Conservation (phyloP, 805 yeast species). For the Metschnikowia chrysomelidarum region DNA sequence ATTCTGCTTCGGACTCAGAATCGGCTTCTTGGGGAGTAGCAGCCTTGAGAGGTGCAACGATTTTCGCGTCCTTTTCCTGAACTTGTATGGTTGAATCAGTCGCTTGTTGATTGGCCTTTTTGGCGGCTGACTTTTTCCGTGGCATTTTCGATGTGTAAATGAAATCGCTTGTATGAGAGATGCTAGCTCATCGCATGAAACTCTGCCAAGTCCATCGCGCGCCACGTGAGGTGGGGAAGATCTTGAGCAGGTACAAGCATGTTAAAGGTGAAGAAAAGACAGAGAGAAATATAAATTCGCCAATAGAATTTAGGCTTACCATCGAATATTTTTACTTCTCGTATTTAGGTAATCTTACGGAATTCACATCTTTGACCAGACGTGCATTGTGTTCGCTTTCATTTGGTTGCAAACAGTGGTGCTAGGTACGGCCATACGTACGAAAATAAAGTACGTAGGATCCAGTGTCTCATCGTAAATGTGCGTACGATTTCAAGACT, state of each 20-base stretch:
- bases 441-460: no score
- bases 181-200: conserved; percentile 15
- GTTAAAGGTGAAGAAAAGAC: conserved; percentile 1
- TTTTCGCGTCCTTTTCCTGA: conserved; percentile 1
- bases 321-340: no score
- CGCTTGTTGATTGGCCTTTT: conserved; percentile 56
- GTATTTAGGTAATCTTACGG: no score
- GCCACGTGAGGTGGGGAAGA: no score
- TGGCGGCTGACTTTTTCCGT: conserved; percentile 83
- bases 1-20: conserved; percentile 36
- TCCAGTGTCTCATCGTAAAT: no score
- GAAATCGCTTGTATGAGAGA: not conserved
- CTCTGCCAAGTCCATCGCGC: conserved; percentile 2
- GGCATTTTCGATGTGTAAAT: conserved; percentile 52
- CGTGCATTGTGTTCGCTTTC: no score
- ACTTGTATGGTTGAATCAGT: conserved; percentile 4
- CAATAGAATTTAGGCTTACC: not conserved
- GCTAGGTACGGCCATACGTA: no score
- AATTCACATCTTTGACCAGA: no score
- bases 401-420: no score
- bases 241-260: no score
- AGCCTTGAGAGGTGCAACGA: no score
- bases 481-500: no score
- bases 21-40: conserved; percentile 29
- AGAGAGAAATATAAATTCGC: not conserved